Base-by-base conservation (phyloP, 2,329 filamentous ascomycete genomes). In the Beauveria australis region DNA sequence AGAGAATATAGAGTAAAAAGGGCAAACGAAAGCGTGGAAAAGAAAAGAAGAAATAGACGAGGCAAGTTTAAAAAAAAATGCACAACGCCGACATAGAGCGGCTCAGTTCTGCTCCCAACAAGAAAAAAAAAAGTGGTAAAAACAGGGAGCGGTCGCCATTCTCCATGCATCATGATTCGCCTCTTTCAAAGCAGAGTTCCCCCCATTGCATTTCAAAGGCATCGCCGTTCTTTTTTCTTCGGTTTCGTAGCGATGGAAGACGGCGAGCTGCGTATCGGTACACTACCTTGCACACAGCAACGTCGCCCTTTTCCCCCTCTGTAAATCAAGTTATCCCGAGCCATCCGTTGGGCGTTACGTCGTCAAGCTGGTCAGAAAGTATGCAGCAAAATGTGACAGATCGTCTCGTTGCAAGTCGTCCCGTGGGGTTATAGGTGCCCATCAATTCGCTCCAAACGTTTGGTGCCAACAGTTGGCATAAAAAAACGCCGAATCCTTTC, bases 281-380 rank as follows among this genome's bases (percentile, higher is more conserved):
- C 58, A 60, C 58, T 60, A 60, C 58, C 58, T 54, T 49, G 22
- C 58, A 60, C 58, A 24, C 51, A 60, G 43, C 51, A 54, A 18
- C 5, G 44, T 41, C 18, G 28, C 46, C 43, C 43, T 49, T 22
- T 33, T 48, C 10, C n/a, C 12, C 58, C 5, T 41, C 12, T 48
- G 51, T 40, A 59, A 54, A 48, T 53, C 43, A 60, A 60, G 14
- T 49, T 28, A 33, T 60, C 10, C 10, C 18, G 22, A 53, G 51
- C 41, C 58, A 40, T 40, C 30, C 5, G 54, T 49, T 12, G 43
- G 30, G 51, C 33, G 48, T 54, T 54, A 41, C 51, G 28, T 54
- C 43, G 41, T 60, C 43, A 54, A 37, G 14, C 16, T 7, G 49
- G 19, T n/a, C 33, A 37, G 16, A 46, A 24, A 16, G 33, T 33